These are phyloP conservation scores for Ophiostoma sp. DNA, from an alignment of 2,329 filamentous ascomycete genomes.

Conservation along the genomic window DNA sequence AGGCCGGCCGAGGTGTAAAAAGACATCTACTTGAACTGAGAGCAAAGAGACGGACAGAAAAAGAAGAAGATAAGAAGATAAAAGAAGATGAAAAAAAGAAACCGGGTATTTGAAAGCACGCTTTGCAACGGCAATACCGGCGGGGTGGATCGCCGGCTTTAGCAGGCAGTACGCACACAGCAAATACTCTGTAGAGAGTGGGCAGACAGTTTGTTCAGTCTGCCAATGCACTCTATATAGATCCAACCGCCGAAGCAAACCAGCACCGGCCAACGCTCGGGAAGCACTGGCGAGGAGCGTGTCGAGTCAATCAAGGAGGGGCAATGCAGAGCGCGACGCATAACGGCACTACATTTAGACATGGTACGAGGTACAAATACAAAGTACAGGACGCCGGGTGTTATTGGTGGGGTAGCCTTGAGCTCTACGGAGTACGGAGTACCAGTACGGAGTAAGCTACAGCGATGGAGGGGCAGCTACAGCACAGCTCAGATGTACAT, in stretches of 20 bases:
- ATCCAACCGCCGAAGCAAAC: not conserved
- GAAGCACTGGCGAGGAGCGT: not conserved
- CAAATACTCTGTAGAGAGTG: not conserved
- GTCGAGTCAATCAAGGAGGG: not conserved
- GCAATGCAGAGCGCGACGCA: not conserved
- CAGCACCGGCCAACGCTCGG: slow-evolving; percentile 1
- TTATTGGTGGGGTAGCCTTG: slow-evolving; percentile 11
- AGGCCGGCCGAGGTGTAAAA: not conserved
- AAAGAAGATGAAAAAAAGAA: not conserved
- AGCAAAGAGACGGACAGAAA: too few relatives aligned
- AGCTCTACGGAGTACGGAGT: not conserved
- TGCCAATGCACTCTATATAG: not conserved
- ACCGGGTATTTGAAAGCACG: slow-evolving; percentile 5
- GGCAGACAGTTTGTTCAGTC: not conserved
- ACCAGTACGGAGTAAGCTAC: not conserved
- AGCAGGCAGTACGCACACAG: not conserved
- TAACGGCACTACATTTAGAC: too few relatives aligned
- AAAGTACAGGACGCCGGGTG: not conserved
- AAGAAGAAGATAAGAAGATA: not conserved
- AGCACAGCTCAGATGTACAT: not conserved
- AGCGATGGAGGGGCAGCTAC: slow-evolving; percentile 6
- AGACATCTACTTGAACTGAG: not conserved
- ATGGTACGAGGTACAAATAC: not conserved
- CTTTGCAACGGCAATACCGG: slow-evolving; percentile 22
- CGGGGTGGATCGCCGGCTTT: slow-evolving; percentile 19